Conservation (phyloP, 805 yeast species). For the Yarrowia sp. region DNA sequence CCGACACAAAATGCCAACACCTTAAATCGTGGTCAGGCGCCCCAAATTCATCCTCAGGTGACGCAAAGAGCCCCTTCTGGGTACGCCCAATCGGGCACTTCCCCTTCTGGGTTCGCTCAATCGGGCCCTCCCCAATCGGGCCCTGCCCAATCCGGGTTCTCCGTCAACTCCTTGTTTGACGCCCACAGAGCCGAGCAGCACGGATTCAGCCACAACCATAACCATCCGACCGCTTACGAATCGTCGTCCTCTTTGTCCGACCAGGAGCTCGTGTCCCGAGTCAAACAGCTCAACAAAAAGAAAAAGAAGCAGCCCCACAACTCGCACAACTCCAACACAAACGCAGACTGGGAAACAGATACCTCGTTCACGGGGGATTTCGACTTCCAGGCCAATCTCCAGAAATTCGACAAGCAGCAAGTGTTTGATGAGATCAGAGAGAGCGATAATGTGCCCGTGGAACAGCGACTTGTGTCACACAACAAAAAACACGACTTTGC, state of each 20-base stretch:
- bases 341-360: constrained; percentile 21
- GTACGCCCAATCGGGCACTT: too few species aligned
- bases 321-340: background rate
- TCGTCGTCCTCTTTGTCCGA: constrained; percentile 4
- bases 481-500: constrained; percentile 45
- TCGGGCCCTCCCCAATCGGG: too few species aligned
- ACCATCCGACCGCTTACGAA: background rate
- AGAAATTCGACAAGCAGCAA: constrained; percentile 73
- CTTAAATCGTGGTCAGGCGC: background rate
- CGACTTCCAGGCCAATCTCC: constrained; percentile 79
- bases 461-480: constrained; percentile 68
- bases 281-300: constrained; percentile 20
- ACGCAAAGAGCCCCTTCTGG: too few species aligned
- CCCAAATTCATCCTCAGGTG: background rate
- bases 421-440: constrained; percentile 75
- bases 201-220: background rate
- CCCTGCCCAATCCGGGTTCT: background rate
- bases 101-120: too few species aligned
- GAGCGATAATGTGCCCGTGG: constrained; percentile 59
- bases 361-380: constrained; percentile 51
- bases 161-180: constrained; percentile 15
- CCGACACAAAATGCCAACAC: background rate
- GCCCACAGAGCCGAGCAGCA: constrained; percentile 18
- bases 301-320: background rate
- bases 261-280: constrained; percentile 3